Base-by-base conservation (phyloP, 2,329 filamentous ascomycete species). In the Ophiostoma sp. region DNA sequence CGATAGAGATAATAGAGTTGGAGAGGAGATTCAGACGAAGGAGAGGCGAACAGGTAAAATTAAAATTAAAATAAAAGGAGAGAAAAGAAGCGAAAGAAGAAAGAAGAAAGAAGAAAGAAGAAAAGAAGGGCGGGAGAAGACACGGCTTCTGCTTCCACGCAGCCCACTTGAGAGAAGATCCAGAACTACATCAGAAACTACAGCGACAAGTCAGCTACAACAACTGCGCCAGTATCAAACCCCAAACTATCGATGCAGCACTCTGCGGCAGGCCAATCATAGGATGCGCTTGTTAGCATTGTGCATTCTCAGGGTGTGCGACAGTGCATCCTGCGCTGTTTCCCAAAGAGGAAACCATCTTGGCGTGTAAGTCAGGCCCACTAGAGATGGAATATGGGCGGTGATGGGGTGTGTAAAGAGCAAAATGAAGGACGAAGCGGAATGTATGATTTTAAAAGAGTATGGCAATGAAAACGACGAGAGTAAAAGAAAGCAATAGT, bases 261-360 rank as follows among this genome's bases (percentile, higher is more conserved):
- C 2, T 20, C n/a, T 7, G 39, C 31, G n/a, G 60, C 17, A 33
- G 23, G 11, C 68, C 64, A 69, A 69, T 69, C 44, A 67, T 15
- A 11, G 35, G 2, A 23, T 27, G 48, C 64, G 31, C 68, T 65
- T 68, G 41, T 67, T 70, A 39, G 27, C 36, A 70, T 70, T 70
- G 65, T 70, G 52, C 69, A 70, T 70, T 70, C 35, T 60, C 52
- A 70, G 64, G 54, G 67, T 23, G 31, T n/a, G 35, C 31, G 62
- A 69, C 48, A 67, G 11, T 11, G 57, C 20, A 48, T 48, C 44
- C 44, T 3, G 20, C 17, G 17, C 20, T 20, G 20, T 4, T 48
- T 33, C 23, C 57, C 23, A 57, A 62, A 33, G 11, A 17, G 57
- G 27, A 17, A 31, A 15, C 1, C n/a, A 31, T 17, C 27, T 62